phyloP scores from a whole-genome alignment of 73 alveolate species.

The Paramecium pentaurelia region DNA sequence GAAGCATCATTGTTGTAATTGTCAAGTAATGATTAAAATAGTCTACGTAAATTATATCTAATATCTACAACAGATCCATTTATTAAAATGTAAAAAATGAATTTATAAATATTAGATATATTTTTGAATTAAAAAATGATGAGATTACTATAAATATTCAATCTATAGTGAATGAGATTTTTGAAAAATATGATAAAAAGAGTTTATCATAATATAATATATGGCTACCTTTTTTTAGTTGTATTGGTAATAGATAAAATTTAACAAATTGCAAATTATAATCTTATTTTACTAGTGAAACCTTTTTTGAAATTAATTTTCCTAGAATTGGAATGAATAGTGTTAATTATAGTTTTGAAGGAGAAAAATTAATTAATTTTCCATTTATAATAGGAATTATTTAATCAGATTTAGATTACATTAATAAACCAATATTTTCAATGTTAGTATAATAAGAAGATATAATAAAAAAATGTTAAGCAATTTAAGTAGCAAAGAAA shows the following conservation, averaged over 20 bases:
- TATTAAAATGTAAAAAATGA: not conserved
- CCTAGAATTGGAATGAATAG: conserved; percentile 27
- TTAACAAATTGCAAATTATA: not conserved
- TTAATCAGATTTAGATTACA: not conserved
- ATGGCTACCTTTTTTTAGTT: conserved; percentile 12
- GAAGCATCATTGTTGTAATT: not conserved
- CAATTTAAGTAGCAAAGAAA: not conserved
- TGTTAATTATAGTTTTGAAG: not conserved
- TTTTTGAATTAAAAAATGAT: not conserved
- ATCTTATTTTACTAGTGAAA: not conserved
- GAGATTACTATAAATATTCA: not conserved
- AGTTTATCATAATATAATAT: not conserved
- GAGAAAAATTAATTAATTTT: not conserved
- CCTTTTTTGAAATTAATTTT: not conserved
- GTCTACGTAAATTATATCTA: not conserved
- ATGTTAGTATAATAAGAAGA: not conserved
- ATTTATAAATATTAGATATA: not conserved
- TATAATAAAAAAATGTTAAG: not conserved
- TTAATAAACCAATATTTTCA: conserved; percentile 34
- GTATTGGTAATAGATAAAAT: not conserved
- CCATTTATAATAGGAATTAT: conserved; percentile 32
- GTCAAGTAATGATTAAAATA: not conserved
- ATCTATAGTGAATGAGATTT: not conserved
- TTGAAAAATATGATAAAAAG: conserved; percentile 21
- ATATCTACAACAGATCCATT: conserved; percentile 28